Conservation (phyloP, 257 asterid genomes). For the Echium plantagineum region DNA sequence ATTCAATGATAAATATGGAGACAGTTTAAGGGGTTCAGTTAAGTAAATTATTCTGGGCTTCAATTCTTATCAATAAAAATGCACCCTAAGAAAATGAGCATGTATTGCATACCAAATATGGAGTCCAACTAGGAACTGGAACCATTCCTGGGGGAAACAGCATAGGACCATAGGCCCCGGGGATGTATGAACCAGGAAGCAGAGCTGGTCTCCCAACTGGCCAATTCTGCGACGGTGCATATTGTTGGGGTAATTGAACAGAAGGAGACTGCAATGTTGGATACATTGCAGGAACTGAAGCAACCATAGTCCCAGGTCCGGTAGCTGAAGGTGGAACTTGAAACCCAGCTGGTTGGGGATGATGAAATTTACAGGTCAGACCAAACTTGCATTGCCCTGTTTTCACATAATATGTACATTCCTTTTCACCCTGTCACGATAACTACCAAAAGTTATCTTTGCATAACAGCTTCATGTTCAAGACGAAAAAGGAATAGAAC, state of each 20-base stretch:
- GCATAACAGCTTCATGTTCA: neutral
- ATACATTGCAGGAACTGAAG: slow-evolving; percentile 16
- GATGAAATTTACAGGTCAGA: slow-evolving; percentile 63
- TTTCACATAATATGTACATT: slow-evolving; percentile 53
- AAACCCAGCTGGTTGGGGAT: slow-evolving; percentile 52
- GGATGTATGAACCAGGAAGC: slow-evolving; percentile 45
- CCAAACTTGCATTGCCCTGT: slow-evolving; percentile 75
- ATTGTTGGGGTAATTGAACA: slow-evolving; percentile 51
- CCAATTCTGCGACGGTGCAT: slow-evolving; percentile 49
- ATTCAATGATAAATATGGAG: too few relatives aligned
- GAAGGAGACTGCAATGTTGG: slow-evolving; percentile 27
- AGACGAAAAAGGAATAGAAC: neutral
- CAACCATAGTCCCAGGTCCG: slow-evolving; percentile 26
- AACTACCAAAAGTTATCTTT: slow-evolving; percentile 11
- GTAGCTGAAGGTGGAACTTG: slow-evolving; percentile 23
- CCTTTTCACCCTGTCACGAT: slow-evolving; percentile 55
- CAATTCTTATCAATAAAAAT: too few relatives aligned
- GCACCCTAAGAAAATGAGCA: too few relatives aligned
- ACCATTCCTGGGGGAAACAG: slow-evolving; percentile 21
- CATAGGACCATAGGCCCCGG: slow-evolving; percentile 56
- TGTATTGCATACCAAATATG: slow-evolving; percentile 37
- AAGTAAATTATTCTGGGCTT: too few relatives aligned
- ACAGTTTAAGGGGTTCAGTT: too few relatives aligned
- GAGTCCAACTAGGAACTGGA: slow-evolving; percentile 60
- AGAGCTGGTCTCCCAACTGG: slow-evolving; percentile 42